Conservation (phyloP, 345 rosid genomes). For the Camelina laxa region DNA sequence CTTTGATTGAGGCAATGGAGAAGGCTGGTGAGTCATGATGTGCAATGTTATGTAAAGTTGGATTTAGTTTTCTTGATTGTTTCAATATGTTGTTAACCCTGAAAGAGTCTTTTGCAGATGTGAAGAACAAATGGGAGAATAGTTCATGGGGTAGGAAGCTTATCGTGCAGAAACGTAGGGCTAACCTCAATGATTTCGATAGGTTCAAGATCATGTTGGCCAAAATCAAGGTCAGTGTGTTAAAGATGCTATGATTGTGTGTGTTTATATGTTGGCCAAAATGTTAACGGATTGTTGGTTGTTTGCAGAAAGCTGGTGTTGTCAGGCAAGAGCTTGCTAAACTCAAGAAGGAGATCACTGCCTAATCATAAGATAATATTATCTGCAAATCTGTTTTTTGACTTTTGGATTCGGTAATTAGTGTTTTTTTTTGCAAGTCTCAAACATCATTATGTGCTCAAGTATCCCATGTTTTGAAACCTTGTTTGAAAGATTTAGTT, state of each 20-base stretch:
- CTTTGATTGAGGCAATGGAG: constrained; percentile 87
- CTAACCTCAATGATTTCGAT: constrained; percentile 77
- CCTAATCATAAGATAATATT: not conserved
- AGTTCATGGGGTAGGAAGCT: constrained; percentile 87
- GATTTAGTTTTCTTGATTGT: not conserved
- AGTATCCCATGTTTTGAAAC: constrained; percentile 24
- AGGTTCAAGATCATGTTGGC: constrained; percentile 89
- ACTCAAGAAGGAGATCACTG: constrained; percentile 55
- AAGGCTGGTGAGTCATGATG: constrained; percentile 75
- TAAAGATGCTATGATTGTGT: not conserved
- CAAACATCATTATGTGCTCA: not conserved
- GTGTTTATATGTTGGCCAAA: not conserved
- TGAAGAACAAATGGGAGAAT: constrained; percentile 79
- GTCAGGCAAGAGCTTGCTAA: constrained; percentile 64
- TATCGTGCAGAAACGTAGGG: constrained; percentile 69
- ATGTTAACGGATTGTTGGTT: not conserved
- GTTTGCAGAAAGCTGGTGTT: constrained; percentile 56
- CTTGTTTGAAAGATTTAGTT: not conserved
- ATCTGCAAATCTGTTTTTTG: constrained; percentile 18
- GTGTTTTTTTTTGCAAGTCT: constrained; percentile 19
- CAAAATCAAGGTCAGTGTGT: constrained; percentile 63
- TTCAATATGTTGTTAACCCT: not conserved
- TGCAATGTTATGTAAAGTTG: not conserved
- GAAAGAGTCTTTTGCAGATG: constrained; percentile 49
- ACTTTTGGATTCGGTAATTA: constrained; percentile 25